Percentiles rank a stretch among this genome's conserved stretches.
Conservation (phyloP, 1,139 yeast genomes). For the Sugiyamaella novakii region DNA sequence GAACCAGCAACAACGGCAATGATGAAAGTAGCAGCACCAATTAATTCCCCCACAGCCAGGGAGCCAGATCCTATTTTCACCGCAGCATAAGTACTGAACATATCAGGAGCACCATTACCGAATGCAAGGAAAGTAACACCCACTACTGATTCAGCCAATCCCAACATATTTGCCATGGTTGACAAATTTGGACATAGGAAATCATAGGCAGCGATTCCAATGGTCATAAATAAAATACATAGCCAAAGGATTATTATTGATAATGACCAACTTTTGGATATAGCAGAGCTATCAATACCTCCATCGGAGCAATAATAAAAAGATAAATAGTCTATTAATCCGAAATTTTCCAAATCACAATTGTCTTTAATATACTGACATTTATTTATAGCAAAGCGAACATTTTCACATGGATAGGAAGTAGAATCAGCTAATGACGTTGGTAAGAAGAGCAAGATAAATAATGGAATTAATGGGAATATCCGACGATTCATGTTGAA, state of each 20-base stretch:
- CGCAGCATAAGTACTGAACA: conserved; percentile 81
- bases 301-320: conserved; percentile 39
- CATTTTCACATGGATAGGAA: conserved; percentile 25
- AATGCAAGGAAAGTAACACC: conserved; percentile 87
- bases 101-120: conserved; percentile 93
- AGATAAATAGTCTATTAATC: conserved; percentile 39
- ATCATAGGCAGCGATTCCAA: conserved; percentile 76
- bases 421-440: no score
- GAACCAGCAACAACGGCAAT: conserved; percentile 73
- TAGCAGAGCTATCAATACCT: conserved; percentile 4
- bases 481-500: no score
- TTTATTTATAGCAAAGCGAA: conserved; percentile 33
- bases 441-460: no score
- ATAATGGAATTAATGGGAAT: no score
- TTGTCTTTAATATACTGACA: conserved; percentile 40
- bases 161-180: conserved; percentile 58
- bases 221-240: conserved; percentile 53
- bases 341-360: conserved; percentile 38
- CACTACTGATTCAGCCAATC: conserved; percentile 74
- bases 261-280: conserved; percentile 18
- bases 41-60: conserved; percentile 81
- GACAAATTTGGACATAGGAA: conserved; percentile 74
- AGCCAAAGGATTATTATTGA: conserved; percentile 39
- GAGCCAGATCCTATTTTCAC: conserved; percentile 67
- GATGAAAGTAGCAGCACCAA: conserved; percentile 85